Evolutionary conservation across 768 basidiomycete species (phyloP).

Genomic region (Naganishia randhawae): DNA sequence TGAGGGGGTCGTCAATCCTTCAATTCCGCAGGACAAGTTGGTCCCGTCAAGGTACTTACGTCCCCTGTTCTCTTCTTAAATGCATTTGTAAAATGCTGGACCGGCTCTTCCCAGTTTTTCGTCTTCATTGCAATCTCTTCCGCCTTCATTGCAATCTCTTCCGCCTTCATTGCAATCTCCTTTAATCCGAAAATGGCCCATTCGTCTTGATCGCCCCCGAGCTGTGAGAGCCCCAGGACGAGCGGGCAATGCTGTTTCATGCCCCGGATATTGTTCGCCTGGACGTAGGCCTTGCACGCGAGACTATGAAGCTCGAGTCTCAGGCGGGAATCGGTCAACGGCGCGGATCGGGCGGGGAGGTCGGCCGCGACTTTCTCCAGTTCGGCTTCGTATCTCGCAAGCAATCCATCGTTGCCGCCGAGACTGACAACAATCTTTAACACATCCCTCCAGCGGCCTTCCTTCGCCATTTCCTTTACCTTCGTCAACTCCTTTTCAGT

Average conservation of each 20-base stretch:
- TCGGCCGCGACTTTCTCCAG: slow-evolving; percentile 47
- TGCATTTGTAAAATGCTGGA: slow-evolving; percentile 70
- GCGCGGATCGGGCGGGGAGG: slow-evolving; percentile 53
- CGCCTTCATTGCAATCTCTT: too few relatives aligned
- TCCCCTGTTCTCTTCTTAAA: slow-evolving; percentile 79
- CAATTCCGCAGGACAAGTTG: not conserved
- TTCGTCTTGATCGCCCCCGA: slow-evolving; percentile 57
- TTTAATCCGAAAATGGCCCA: slow-evolving; percentile 73
- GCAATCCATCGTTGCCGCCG: slow-evolving; percentile 40
- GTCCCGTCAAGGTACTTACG: slow-evolving; percentile 56
- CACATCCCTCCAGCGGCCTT: slow-evolving; percentile 66
- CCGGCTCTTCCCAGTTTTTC: slow-evolving; percentile 84
- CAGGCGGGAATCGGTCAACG: slow-evolving; percentile 59
- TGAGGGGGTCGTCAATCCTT: not conserved
- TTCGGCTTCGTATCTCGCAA: slow-evolving; percentile 61
- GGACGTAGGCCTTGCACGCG: slow-evolving; percentile 72
- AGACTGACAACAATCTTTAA: slow-evolving; percentile 60
- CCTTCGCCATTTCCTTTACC: slow-evolving; percentile 62
- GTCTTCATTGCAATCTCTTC: too few relatives aligned
- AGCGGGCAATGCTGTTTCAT: slow-evolving; percentile 66
- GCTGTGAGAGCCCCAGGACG: slow-evolving; percentile 52
- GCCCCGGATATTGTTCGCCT: slow-evolving; percentile 57
- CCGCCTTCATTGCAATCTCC: slow-evolving; percentile 66
- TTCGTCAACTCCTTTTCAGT: slow-evolving; percentile 71
- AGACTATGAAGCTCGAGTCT: slow-evolving; percentile 62